phyloP scores from a whole-genome alignment of 2,329 filamentous ascomycete species.

The Monilinia fructicola region DNA sequence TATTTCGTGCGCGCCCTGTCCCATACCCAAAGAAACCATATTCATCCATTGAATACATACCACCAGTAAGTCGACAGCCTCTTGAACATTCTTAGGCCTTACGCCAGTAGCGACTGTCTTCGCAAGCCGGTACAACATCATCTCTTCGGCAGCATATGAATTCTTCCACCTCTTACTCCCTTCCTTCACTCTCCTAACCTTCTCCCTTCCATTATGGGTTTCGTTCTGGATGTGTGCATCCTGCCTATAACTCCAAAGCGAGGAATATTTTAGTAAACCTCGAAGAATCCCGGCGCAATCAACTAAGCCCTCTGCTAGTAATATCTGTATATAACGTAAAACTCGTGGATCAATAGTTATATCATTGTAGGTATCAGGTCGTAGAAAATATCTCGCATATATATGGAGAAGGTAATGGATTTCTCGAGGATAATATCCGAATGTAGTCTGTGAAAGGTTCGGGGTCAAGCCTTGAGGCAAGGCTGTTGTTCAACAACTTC shows the following conservation, averaged over 20 bases:
- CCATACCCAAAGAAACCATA: conserved; percentile 51
- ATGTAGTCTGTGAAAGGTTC: conserved; percentile 55
- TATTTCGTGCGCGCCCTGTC: conserved; percentile 49
- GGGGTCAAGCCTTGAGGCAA: conserved; percentile 52
- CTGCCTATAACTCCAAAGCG: conserved; percentile 28
- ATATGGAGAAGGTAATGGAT: conserved; percentile 52
- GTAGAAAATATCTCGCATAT: conserved; percentile 59
- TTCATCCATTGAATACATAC: conserved; percentile 59
- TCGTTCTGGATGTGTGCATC: conserved; percentile 22
- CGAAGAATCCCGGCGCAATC: conserved; percentile 56
- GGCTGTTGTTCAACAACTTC: conserved; percentile 52
- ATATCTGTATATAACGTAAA: conserved; percentile 57
- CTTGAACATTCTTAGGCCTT: conserved; percentile 48
- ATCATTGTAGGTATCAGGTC: conserved; percentile 49
- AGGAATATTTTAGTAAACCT: conserved; percentile 55
- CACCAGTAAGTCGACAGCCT: conserved; percentile 52
- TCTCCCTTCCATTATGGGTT: conserved; percentile 31
- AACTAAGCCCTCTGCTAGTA: conserved; percentile 53
- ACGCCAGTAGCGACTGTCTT: conserved; percentile 46
- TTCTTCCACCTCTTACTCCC: conserved; percentile 49
- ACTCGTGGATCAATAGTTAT: conserved; percentile 57
- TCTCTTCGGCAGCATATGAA: conserved; percentile 50
- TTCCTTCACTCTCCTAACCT: conserved; percentile 20
- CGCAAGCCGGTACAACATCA: conserved; percentile 39
- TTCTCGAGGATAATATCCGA: conserved; percentile 49